Base-by-base conservation (phyloP, 306 rosid genomes). In the Vachellia collinsii region DNA sequence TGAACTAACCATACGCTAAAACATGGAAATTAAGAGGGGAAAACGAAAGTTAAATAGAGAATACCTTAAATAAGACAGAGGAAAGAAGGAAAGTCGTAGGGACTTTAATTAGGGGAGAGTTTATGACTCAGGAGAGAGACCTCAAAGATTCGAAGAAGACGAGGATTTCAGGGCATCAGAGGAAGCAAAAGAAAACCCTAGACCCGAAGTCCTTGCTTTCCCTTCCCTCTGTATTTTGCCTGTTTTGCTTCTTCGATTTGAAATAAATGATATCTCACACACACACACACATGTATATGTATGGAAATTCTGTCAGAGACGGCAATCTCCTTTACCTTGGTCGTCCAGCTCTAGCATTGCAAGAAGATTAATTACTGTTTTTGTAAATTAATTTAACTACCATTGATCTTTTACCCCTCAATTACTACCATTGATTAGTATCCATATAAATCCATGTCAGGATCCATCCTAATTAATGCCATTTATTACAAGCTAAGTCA, bases 181-280 rank as follows among this genome's bases (percentile, higher is more conserved):
- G 3, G 76, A 64, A 42, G 61, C 59, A 29, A 23, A 20, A 20
- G 54, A 22, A 70, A 83, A 80, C 86, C 86, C 86, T 83, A 83
- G 83, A 51, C 78, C 79, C 79, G 47, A 65, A 46, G 70, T 43
- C 73, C 53, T 20, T 70, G 82, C 72, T 44, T 17, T 67, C 63
- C 25, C 59, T 43, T 12, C 25, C 3, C 8, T 38, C 34, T 39
- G 10, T 23, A 20, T 22, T 38, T 39, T 19, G 56, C 56, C 6
- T 20, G 25, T 22, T 37, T 39, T 44, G 9, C 7, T 46, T 3
- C 11, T 62, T 47, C 38, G n/a, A 6, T 70, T 72, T 17, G 16
- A n/a, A 37, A 14, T 41, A 47, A n/a, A 38, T 42, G 51, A 22
- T 23, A 29, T 29, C 1, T 29, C 34, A 29, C 34, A 29, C 1